Evolutionary conservation across 768 basidiomycete species (phyloP).

Genomic region (Mycena epipterygia): DNA sequence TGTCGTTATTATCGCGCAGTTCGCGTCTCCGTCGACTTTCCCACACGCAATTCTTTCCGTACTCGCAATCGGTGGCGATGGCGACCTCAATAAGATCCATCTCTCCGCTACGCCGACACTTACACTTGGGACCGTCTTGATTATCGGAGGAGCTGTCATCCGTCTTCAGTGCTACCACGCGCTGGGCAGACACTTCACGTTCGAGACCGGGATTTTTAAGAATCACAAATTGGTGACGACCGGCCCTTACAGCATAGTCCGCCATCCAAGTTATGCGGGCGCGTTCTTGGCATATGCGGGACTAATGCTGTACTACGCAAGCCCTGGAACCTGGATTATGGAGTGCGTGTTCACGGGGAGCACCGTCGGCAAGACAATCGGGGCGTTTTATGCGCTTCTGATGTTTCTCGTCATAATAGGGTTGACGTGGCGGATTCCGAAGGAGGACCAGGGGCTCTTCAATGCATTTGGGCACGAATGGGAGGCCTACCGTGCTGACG

Average conservation of each 20-base stretch:
- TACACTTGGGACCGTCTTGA: slow-evolving; percentile 17
- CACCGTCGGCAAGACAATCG: slow-evolving; percentile 37
- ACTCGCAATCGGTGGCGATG: slow-evolving; percentile 20
- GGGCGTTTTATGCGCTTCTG: slow-evolving; percentile 21
- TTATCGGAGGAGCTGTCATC: slow-evolving; percentile 19
- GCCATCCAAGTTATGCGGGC: slow-evolving; percentile 51
- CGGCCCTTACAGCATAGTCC: slow-evolving; percentile 49
- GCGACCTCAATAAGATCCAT: background rate
- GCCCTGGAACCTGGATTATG: slow-evolving; percentile 48
- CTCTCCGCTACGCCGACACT: slow-evolving; percentile 19
- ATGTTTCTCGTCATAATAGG: slow-evolving; percentile 31
- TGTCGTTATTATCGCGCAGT: background rate
- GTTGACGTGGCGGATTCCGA: slow-evolving; percentile 38
- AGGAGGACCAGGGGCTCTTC: slow-evolving; percentile 49
- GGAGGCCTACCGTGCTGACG: slow-evolving; percentile 45
- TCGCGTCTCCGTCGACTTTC: slow-evolving; percentile 6
- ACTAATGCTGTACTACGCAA: slow-evolving; percentile 46
- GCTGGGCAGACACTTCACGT: slow-evolving; percentile 31
- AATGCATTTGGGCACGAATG: slow-evolving; percentile 49
- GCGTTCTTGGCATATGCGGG: slow-evolving; percentile 44
- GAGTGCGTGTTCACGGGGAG: slow-evolving; percentile 48
- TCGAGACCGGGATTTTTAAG: slow-evolving; percentile 32
- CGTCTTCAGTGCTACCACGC: slow-evolving; percentile 31
- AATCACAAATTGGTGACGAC: slow-evolving; percentile 41
- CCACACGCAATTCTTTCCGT: background rate